phyloP scores from a whole-genome alignment of 495 filamentous ascomycete species.

The Penicillium angulare region DNA sequence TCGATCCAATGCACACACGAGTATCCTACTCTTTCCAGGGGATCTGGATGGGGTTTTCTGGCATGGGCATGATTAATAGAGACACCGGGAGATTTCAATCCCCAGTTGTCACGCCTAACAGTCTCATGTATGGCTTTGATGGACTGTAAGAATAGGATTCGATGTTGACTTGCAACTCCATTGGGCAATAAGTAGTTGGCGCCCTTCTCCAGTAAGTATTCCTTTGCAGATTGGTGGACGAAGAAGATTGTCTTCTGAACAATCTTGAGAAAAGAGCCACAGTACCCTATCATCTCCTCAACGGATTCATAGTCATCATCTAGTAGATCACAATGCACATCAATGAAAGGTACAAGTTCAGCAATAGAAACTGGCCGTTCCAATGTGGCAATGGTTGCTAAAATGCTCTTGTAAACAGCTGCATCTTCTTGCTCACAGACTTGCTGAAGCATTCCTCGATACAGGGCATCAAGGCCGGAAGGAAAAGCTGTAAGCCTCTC shows the following conservation, averaged over 20 bases:
- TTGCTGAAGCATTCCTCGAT: conserved; percentile 12
- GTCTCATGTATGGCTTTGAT: conserved; percentile 13
- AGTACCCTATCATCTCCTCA: conserved; percentile 12
- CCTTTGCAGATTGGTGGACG: conserved; percentile 46
- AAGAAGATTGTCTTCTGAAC: conserved; percentile 26
- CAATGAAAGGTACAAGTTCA: conserved; percentile 20
- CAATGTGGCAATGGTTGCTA: conserved; percentile 13
- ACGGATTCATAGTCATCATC: conserved; percentile 2
- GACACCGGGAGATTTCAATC: not conserved
- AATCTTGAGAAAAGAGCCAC: conserved; percentile 18
- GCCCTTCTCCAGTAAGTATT: conserved; percentile 23
- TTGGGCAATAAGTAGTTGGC: conserved; percentile 13
- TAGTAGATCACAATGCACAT: not conserved
- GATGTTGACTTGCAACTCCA: conserved; percentile 18
- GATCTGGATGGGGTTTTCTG: not conserved
- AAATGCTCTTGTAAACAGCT: conserved; percentile 6
- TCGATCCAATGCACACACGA: conserved; percentile 5
- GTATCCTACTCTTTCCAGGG: not conserved
- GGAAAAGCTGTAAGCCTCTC: conserved; percentile 4
- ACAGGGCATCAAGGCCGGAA: conserved; percentile 9
- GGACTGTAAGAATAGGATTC: conserved; percentile 25
- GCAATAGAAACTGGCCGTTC: conserved; percentile 24
- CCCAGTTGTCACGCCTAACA: conserved; percentile 22
- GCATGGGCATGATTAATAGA: not conserved
- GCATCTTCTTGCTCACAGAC: conserved; percentile 5